Base-by-base conservation (phyloP, 352 stramenopile species). In the Globisporangium abappressorium region DNA sequence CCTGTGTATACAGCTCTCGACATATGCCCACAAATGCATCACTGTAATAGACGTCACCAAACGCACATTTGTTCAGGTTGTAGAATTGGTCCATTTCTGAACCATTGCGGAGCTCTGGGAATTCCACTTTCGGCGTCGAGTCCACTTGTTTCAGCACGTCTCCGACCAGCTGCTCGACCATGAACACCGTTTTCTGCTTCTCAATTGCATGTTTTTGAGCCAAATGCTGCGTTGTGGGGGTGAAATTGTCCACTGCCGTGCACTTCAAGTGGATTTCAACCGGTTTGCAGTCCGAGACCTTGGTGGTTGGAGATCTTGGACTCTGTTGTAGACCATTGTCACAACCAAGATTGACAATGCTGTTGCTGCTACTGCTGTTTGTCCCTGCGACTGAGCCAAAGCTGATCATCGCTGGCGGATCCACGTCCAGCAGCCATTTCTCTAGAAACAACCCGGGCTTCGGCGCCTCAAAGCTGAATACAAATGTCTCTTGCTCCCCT, bases 381-480 rank as follows among this genome's bases (percentile, higher is more conserved):
- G 14, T 1, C 12, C 9, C 41, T 49, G 12, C 20, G 15, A 14
- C 34, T 41, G 22, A 26, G 4, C 24, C 12, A 22, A 24, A 53
- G 1, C 64, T 66, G 9, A 79, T 59, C 1, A 57, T 47, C n/a
- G 77, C 66, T 7, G 68, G 72, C 8, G 84, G 85, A 49, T 93
- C 78, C 20, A 87, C 71, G 38, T 87, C 78, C 3, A 95, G 64
- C 14, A 87, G 41, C 87, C 87, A 95, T 36, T 86, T 85, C 58
- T 93, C 87, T 5, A 92, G 64, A 64, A 81, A 92, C 8, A 87
- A 53, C 4, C 87, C 84, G 28, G 84, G 57, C 28, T 64, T 60
- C 30, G 71, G 62, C 2, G 85, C 81, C 26, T 70, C 43, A 54
- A 94, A 95, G 12, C 74, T 84, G 64, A 95, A 93, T 12, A 69